Conservation (phyloP, 306 rosid species). For the Cicer arietinum region DNA sequence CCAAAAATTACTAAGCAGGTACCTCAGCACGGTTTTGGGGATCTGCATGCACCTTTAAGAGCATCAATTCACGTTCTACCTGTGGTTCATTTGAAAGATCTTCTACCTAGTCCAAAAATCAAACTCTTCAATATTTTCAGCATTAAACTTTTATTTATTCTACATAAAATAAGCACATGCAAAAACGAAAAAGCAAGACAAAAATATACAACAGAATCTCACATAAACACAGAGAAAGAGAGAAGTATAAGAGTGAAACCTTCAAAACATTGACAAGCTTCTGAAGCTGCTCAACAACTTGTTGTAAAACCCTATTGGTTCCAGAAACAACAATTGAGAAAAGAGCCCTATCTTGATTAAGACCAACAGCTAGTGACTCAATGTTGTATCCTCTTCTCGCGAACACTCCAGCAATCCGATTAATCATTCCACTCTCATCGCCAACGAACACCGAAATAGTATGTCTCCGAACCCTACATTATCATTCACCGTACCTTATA, state of each 20-base stretch:
- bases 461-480: slow-evolving; percentile 67
- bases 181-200: background rate
- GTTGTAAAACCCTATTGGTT: slow-evolving; percentile 62
- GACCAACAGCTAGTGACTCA: slow-evolving; percentile 86
- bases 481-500: background rate
- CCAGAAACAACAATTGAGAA: slow-evolving; percentile 81
- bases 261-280: slow-evolving; percentile 79
- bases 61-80: slow-evolving; percentile 85
- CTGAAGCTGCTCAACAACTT: slow-evolving; percentile 78
- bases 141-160: background rate
- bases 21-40: slow-evolving; percentile 67
- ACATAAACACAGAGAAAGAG: background rate
- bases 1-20: slow-evolving; percentile 25
- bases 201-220: background rate
- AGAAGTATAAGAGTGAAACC: slow-evolving; percentile 43
- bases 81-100: slow-evolving; percentile 77
- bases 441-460: slow-evolving; percentile 87
- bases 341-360: slow-evolving; percentile 75
- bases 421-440: slow-evolving; percentile 89
- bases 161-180: background rate
- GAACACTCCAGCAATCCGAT: slow-evolving; percentile 80
- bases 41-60: slow-evolving; percentile 66
- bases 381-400: slow-evolving; percentile 84
- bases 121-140: background rate
- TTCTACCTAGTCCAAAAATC: slow-evolving; percentile 60